These are phyloP conservation scores for Daldinia sp. DNA, from an alignment of 2,329 filamentous ascomycete genomes.

Conservation along the genomic window DNA sequence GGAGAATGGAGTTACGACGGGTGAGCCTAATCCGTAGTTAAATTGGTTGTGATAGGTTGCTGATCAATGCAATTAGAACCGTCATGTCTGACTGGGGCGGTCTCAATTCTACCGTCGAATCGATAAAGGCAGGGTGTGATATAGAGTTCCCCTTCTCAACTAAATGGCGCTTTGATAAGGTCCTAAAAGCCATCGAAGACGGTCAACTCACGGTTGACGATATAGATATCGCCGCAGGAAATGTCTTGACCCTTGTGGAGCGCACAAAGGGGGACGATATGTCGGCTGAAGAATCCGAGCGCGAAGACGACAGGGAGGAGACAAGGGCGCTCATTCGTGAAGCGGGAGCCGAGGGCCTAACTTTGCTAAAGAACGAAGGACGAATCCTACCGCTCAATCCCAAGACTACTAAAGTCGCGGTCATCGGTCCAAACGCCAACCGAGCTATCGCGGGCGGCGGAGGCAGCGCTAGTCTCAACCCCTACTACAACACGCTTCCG, in stretches of 20 bases:
- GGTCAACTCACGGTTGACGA: conserved; percentile 57
- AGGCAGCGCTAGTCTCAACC: conserved; percentile 72
- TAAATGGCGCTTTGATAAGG: conserved; percentile 65
- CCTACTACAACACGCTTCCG: conserved; percentile 72
- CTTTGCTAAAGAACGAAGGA: conserved; percentile 70
- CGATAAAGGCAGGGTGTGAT: conserved; percentile 64
- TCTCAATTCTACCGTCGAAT: conserved; percentile 63
- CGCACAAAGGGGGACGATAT: conserved; percentile 68
- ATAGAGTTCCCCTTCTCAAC: conserved; percentile 66
- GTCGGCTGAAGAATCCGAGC: conserved; percentile 64
- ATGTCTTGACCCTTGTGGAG: conserved; percentile 67
- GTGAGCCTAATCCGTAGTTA: conserved; percentile 45
- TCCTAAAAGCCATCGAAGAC: conserved; percentile 60
- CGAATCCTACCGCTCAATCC: conserved; percentile 65
- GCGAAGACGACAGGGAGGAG: conserved; percentile 64
- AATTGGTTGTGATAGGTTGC: conserved; percentile 11
- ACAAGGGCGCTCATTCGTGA: conserved; percentile 67
- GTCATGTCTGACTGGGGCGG: conserved; percentile 69
- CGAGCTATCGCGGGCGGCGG: conserved; percentile 73
- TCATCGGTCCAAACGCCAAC: conserved; percentile 74
- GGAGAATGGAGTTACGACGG: conserved; percentile 71
- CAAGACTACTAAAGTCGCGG: conserved; percentile 65
- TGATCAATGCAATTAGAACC: conserved; percentile 50
- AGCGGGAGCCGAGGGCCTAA: conserved; percentile 69
- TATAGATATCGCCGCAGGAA: conserved; percentile 66